Conservation (phyloP, 2,329 filamentous ascomycete species). For the Calonectria hongkongensis region DNA sequence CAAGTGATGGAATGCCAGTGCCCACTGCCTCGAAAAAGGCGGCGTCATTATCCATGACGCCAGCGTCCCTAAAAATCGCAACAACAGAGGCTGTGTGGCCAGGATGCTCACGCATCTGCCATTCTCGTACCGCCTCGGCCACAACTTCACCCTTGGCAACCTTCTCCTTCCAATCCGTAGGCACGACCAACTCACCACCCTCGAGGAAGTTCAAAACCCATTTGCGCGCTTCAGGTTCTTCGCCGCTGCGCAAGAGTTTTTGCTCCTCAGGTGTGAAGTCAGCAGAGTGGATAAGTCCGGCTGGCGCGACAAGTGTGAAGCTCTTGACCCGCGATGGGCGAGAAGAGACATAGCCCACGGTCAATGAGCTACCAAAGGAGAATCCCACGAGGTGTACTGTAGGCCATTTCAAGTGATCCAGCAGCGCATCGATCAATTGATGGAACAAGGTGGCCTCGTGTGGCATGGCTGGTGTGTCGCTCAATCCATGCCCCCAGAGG, state of each 20-base stretch:
- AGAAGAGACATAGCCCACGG: constrained; percentile 61
- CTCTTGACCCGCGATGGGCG: constrained; percentile 55
- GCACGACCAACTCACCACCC: constrained; percentile 64
- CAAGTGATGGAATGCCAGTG: constrained; percentile 39
- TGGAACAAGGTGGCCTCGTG: constrained; percentile 67
- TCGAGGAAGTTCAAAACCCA: constrained; percentile 65
- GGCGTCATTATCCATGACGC: constrained; percentile 60
- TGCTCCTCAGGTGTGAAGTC: constrained; percentile 55
- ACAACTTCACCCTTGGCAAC: constrained; percentile 66
- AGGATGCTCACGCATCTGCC: constrained; percentile 67
- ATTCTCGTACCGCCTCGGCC: constrained; percentile 67
- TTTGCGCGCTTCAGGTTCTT: constrained; percentile 57
- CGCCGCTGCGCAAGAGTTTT: constrained; percentile 49
- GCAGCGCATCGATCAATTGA: constrained; percentile 60
- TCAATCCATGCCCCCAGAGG: constrained; percentile 73
- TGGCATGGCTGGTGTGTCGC: constrained; percentile 65
- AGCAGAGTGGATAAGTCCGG: constrained; percentile 61
- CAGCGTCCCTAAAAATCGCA: constrained; percentile 67
- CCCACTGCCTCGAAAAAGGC: constrained; percentile 47
- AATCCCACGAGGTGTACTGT: constrained; percentile 68
- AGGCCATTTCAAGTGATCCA: constrained; percentile 64
- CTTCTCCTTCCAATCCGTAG: constrained; percentile 65
- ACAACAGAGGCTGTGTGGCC: constrained; percentile 68
- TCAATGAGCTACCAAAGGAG: constrained; percentile 68
- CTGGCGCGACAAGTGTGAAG: constrained; percentile 67